Base-by-base conservation (phyloP, 1,284 basidiomycete genomes). In the Meira miltonrushii region DNA sequence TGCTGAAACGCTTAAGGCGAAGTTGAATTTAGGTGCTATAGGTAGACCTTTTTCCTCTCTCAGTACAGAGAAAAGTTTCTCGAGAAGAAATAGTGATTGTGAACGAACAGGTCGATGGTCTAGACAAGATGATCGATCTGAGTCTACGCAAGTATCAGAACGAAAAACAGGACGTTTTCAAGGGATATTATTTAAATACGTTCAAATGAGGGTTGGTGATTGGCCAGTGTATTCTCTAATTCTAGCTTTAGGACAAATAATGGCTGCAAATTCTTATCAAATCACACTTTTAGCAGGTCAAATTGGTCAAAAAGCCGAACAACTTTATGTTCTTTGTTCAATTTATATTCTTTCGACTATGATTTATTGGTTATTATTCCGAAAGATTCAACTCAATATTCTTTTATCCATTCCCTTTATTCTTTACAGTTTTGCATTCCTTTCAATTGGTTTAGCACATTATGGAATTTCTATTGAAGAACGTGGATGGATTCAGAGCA, bases 231-330 rank as follows among this genome's bases (percentile, higher is more conserved):
- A 48, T 23, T 48, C 46, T 19, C 21, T 48, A 21, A 21, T 48
- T 23, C 46, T 48, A n/a, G 46, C 46, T 17, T 25, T 48, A 13
- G 46, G 46, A 21, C 46, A 48, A 25, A 48, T 48, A n/a, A 48
- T 48, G 46, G 46, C 46, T 5, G 46, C 46, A n/a, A 48, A 48
- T 25, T 48, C 46, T 48, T 48, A 48, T 23, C 46, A 48, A 25
- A 17, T 48, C 13, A 48, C 46, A 19, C 46, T 48, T 23, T 23
- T 48, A 25, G 25, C 46, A 5, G 46, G 46, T 48, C 46, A 48
- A 23, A 25, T 48, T 25, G 46, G 46, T 48, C n/a, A 48, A 48
- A 25, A n/a, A 21, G 46, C 46, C 12, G n/a, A 19, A 13, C 46
- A 23, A 17, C 17, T 48, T 21, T 48, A 48, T 23, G 17, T 48